phyloP scores from a whole-genome alignment of 2,329 filamentous ascomycete genomes.

The Leptodontidium sp. region DNA sequence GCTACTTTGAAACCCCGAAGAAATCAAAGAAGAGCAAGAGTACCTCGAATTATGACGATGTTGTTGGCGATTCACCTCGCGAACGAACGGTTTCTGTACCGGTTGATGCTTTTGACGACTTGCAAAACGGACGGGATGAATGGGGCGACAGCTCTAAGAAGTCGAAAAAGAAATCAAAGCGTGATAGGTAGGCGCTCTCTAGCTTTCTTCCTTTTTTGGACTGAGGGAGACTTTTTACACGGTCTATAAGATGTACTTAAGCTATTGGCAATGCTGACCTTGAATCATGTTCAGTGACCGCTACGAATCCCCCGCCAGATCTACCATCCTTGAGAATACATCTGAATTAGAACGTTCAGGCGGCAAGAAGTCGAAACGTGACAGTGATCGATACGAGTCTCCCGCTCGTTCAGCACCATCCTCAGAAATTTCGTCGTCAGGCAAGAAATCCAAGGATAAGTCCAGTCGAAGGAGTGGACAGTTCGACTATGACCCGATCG shows the following conservation, averaged over 20 bases:
- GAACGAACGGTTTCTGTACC: constrained; percentile 40
- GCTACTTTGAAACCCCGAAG: constrained; percentile 43
- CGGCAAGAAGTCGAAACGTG: constrained; percentile 38
- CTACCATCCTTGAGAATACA: constrained; percentile 27
- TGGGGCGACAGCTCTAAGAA: constrained; percentile 48
- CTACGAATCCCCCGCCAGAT: constrained; percentile 16
- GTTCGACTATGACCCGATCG: constrained; percentile 32
- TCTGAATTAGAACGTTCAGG: constrained; percentile 37
- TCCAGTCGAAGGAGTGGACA: constrained; percentile 38
- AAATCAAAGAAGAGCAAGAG: constrained; percentile 46
- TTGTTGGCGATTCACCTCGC: constrained; percentile 44
- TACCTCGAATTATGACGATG: constrained; percentile 48
- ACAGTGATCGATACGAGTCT: constrained; percentile 31
- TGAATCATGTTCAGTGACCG: constrained; percentile 7
- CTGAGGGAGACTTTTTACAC: neutral
- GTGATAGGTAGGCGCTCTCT: constrained; percentile 37
- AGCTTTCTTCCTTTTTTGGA: neutral
- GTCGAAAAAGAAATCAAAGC: constrained; percentile 51
- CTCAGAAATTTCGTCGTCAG: constrained; percentile 36
- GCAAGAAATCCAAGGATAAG: constrained; percentile 39
- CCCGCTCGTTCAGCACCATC: constrained; percentile 31
- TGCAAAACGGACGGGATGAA: constrained; percentile 48
- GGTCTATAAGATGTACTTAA: neutral
- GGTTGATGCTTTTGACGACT: constrained; percentile 45
- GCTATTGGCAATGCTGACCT: neutral